Evolutionary conservation across 441 rosid genomes (phyloP), one percentile per base, ranked within the genome.

Genomic region (California macrophylla): DNA sequence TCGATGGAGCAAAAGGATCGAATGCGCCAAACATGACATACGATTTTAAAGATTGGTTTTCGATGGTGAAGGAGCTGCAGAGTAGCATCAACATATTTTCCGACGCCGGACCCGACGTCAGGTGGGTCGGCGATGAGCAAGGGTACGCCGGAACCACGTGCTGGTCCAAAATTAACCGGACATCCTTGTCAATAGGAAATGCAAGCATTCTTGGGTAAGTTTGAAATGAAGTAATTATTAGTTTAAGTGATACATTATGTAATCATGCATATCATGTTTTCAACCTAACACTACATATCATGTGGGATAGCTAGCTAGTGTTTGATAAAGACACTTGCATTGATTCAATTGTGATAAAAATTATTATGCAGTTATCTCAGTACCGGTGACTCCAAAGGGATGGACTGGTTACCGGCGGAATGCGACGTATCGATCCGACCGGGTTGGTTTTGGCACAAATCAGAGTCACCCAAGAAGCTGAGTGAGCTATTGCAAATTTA

Each of bases 381-480:
- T 62, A 74, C 78, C 0, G 94, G 94, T 21, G 94, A 89, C 61
- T 81, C 87, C 6, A 78, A 63, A 63, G 91, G 90, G 62, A 82
- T 82, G 1, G 82, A 86, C 62, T 89, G 90, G 87, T 1, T 89
- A 23, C 91, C 89, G 0, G 81, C 90, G 30, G 94, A 89, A 61
- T 89, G 94, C 23, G 90, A 89, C 69, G 87, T 89, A 21, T 85
- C 94, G 0, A 85, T 87, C 61, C 68, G 95, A 70, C 13, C 38
- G 0, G 89, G 92, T 0, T 89, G 92, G 95, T 87, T 89, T 70
- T 89, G 92, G 92, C 95, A 84, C 63, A 79, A 83, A 64, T 76
- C 86, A 0, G 62, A 89, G 36, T 74, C 87, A 1, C 95, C 90
- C 0, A 89, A 84, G 77, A 77, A 60, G 63, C 63, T 87, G 23